A percentile compares a stretch with the other conserved stretches of the same genome.
Evolutionary conservation across 1,284 basidiomycete genomes (phyloP).

Genomic region (Ceratobasidium sp.): DNA sequence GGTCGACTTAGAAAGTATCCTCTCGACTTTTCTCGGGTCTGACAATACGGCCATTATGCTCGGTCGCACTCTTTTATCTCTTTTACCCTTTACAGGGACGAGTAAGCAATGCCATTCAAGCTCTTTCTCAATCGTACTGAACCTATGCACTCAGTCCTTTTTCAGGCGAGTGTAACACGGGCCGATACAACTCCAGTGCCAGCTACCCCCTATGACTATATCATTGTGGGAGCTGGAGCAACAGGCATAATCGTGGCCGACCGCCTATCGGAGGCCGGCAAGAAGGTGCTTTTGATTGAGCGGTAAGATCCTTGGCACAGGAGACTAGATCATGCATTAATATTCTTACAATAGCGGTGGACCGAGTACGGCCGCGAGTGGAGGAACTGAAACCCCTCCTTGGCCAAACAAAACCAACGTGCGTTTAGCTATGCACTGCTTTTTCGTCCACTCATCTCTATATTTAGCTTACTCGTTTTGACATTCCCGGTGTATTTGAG

Average conservation of each 20-base stretch:
- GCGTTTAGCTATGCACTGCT: constrained; percentile 42
- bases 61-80: not conserved
- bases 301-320: constrained; percentile 1
- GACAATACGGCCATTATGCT: not conserved
- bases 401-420: constrained; percentile 68
- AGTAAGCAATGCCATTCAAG: not conserved
- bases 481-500: constrained; percentile 69
- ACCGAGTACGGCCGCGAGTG: constrained; percentile 70
- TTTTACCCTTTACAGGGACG: not conserved
- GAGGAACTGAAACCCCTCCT: constrained; percentile 68
- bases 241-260: constrained; percentile 47
- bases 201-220: constrained; percentile 16
- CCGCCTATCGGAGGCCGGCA: constrained; percentile 46
- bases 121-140: not conserved
- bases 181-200: too few species aligned
- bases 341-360: constrained; percentile 61
- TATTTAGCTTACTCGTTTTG: constrained; percentile 21
- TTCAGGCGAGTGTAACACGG: not conserved
- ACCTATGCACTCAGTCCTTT: not conserved
- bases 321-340: too few species aligned
- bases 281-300: constrained; percentile 48
- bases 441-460: constrained; percentile 11
- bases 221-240: constrained; percentile 48
- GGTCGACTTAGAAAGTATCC: too few species aligned
- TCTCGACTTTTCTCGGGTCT: not conserved